phyloP scores from a whole-genome alignment of 164 flowering plant species.

The Vitis rotundifolia region DNA sequence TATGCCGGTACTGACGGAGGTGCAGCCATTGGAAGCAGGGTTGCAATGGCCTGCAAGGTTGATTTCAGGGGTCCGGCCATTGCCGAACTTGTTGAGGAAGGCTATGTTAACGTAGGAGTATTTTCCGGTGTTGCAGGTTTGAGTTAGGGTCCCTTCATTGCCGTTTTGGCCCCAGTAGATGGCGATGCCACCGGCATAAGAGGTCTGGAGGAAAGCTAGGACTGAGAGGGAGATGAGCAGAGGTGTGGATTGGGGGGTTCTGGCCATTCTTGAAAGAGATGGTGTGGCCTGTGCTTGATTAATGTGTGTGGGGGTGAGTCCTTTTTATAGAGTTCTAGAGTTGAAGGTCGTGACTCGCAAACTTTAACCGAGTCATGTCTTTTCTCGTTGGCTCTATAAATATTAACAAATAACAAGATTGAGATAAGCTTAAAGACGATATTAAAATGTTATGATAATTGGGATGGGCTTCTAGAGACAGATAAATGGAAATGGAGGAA shows the following conservation, averaged over 20 bases:
- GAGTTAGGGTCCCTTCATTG: conserved; percentile 38
- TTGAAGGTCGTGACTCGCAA: no score
- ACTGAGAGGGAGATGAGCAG: conserved; percentile 10
- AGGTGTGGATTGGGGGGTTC: background rate
- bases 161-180: conserved; percentile 58
- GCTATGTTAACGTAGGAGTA: conserved; percentile 39
- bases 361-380: no score
- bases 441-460: no score
- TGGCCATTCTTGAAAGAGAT: no score
- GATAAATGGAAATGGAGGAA: no score
- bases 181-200: conserved; percentile 35
- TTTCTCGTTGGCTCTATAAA: no score
- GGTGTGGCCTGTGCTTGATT: no score
- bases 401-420: no score
- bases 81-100: conserved; percentile 43
- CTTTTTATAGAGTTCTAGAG: no score
- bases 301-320: no score
- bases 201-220: background rate
- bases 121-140: conserved; percentile 39
- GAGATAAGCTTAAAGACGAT: no score
- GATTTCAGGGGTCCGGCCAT: conserved; percentile 36
- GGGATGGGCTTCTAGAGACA: no score
- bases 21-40: conserved; percentile 37
- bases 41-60: conserved; percentile 59
- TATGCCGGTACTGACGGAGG: conserved; percentile 15